These are phyloP conservation scores for Lyophyllum shimeji DNA, from an alignment of 768 basidiomycete species.

Conservation along the genomic window DNA sequence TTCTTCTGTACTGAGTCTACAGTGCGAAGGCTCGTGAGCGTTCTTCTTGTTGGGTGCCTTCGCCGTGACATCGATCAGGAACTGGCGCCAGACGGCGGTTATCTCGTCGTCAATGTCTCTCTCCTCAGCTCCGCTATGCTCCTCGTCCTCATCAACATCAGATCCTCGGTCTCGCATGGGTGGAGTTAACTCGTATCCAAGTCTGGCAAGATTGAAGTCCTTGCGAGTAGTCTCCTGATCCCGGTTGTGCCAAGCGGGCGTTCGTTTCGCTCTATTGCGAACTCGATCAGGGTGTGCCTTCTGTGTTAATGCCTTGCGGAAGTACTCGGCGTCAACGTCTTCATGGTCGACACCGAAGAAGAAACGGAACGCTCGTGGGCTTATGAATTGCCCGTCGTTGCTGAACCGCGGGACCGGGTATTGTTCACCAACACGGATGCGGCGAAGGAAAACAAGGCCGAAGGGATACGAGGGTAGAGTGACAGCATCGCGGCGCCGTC, in stretches of 20 bases:
- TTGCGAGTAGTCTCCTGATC: not conserved
- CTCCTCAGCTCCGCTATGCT: not conserved
- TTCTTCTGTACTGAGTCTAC: conserved; percentile 7
- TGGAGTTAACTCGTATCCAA: not conserved
- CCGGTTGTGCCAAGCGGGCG: not conserved
- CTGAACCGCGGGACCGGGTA: not conserved
- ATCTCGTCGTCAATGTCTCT: conserved; percentile 10
- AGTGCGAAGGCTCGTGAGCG: conserved; percentile 12
- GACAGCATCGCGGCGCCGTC: not conserved
- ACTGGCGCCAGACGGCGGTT: conserved; percentile 21
- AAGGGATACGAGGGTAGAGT: not conserved
- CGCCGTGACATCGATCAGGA: conserved; percentile 20
- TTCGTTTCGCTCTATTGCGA: not conserved
- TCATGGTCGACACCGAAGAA: not conserved
- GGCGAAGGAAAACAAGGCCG: conserved; percentile 1
- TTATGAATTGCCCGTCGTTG: not conserved
- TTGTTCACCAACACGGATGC: not conserved
- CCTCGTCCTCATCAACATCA: not conserved
- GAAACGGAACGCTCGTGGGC: not conserved
- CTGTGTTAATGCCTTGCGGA: not conserved
- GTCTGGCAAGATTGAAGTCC: not conserved
- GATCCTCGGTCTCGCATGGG: not conserved
- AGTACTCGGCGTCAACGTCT: not conserved
- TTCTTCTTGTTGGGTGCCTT: conserved; percentile 18
- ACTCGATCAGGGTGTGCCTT: not conserved